Evolutionary conservation across 1,139 yeast species (phyloP), one percentile per base, ranked within the genome.

Genomic region (Debaryomycetaceae sp.): DNA sequence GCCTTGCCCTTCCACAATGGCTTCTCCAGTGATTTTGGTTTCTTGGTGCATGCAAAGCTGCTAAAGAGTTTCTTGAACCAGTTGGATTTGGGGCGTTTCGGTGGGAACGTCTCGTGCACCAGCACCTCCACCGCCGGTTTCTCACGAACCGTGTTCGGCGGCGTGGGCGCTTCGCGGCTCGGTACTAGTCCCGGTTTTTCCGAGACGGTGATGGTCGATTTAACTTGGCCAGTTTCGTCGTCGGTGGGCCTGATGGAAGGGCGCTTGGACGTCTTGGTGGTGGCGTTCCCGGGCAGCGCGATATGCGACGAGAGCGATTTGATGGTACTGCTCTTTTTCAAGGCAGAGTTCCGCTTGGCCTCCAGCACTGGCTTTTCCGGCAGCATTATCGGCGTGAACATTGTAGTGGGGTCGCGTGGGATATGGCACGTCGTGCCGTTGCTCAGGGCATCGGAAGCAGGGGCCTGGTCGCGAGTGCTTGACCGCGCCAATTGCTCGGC

Each of bases 141-240:
- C 14, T 40, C 37, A 10, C 25, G 22, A 12, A 27, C 29, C 14
- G 28, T 34, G 13, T 25, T 43, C 8, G 72, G 70, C 4, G 62
- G 57, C 27, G 41, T 49, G 11, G 74, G 74, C 3, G 73, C 73
- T 22, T 43, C 54, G 38, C 74, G 47, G 39, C 58, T 60, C 2
- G 73, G 70, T 29, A 53, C 58, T 39, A 63, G 50, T 27, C 62
- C 53, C 26, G 53, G 37, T 32, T 51, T 45, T 32, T n/a, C n/a
- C n/a, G n/a, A n/a, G n/a, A n/a, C n/a, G n/a, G n/a, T n/a, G n/a
- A n/a, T n/a, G n/a, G n/a, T n/a, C n/a, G n/a, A n/a, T n/a, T n/a
- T n/a, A n/a, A n/a, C n/a, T n/a, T n/a, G n/a, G n/a, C n/a, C n/a
- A n/a, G n/a, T n/a, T n/a, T n/a, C n/a, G n/a, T n/a, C n/a, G n/a